Base-by-base conservation (phyloP, 495 filamentous ascomycete genomes). In the Astrocystis sublimbata region DNA sequence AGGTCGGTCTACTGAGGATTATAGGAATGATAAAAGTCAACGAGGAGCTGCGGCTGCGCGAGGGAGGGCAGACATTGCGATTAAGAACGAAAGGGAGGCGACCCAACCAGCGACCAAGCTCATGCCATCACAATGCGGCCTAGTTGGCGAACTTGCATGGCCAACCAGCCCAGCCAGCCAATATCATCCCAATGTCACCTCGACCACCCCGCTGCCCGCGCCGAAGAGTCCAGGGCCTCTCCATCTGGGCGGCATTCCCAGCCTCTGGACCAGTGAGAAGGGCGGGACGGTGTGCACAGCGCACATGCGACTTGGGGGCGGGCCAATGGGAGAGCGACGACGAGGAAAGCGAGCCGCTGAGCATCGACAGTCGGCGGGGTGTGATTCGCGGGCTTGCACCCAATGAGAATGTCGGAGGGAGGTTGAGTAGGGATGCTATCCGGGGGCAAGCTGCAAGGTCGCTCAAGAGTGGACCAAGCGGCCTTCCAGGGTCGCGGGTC, bases 211-310 rank as follows among this genome's bases (percentile, higher is more conserved):
- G n/a, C n/a, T n/a, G n/a, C n/a, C 69, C 68, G 60, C 65, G 55
- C 62, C 46, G 58, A 61, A 54, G 38, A 19, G 15, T 21, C 43
- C 61, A 62, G 68, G 67, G 51, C 63, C 40, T 62, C 47, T 30
- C 64, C 58, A 62, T 58, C 42, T 60, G 67, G 69, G 67, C 69
- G 69, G 46, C 65, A 68, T 70, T 67, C 66, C 50, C 56, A 63
- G 58, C 43, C 65, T 42, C 36, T 59, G 55, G 67, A 35, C 70
- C 70, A 72, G 63, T 72, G 59, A 68, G 63, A 57, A 66, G 51
- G 61, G 62, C 67, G 52, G 56, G 56, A 65, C 42, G 61, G 63
- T 67, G 70, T 70, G 70, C 70, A 70, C 67, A 54, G 66, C 61
- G 67, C 66, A 68, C 70, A 64, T 63, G 60, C 61, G 42, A 21